Evolutionary conservation across 1,284 basidiomycete genomes (phyloP).

Genomic region (Trametes versicolor): DNA sequence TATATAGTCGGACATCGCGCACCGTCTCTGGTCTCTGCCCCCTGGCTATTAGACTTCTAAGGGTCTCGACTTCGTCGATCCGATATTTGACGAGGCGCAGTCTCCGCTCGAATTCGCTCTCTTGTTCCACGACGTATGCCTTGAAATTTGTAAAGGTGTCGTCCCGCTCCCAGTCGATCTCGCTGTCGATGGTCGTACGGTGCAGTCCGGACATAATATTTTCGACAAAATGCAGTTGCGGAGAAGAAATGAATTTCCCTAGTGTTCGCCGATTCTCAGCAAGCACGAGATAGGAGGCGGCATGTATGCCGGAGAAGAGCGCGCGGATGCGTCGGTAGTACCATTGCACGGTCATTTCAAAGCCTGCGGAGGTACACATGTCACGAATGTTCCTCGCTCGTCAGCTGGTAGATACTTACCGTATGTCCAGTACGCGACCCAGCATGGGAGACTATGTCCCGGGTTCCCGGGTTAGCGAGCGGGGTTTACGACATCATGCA

Average conservation of each 20-base stretch:
- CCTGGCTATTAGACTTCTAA: slow-evolving; percentile 32
- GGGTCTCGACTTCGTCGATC: slow-evolving; percentile 38
- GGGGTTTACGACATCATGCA: neutral
- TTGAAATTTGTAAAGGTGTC: slow-evolving; percentile 31
- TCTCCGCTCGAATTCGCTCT: slow-evolving; percentile 30
- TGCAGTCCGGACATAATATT: slow-evolving; percentile 18
- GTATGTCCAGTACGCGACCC: slow-evolving; percentile 36
- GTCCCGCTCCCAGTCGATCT: slow-evolving; percentile 4
- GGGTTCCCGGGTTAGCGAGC: neutral
- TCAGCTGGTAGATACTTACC: slow-evolving; percentile 16
- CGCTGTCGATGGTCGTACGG: neutral
- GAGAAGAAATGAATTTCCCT: slow-evolving; percentile 5
- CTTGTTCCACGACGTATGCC: slow-evolving; percentile 33
- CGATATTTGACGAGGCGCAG: slow-evolving; percentile 35
- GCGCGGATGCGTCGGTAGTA: slow-evolving; percentile 30
- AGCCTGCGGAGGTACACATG: slow-evolving; percentile 12
- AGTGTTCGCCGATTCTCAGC: slow-evolving; percentile 12
- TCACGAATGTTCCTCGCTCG: neutral
- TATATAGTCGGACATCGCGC: neutral
- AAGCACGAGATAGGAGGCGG: neutral
- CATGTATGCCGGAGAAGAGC: slow-evolving; percentile 10
- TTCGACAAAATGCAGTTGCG: slow-evolving; percentile 3
- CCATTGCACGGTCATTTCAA: slow-evolving; percentile 27
- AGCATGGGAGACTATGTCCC: slow-evolving; percentile 26
- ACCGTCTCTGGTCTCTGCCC: slow-evolving; percentile 37